A percentile compares a stretch with the other conserved stretches of the same genome.
phyloP scores from a whole-genome alignment of 352 stramenopile species.

The Pythium chondricola region DNA sequence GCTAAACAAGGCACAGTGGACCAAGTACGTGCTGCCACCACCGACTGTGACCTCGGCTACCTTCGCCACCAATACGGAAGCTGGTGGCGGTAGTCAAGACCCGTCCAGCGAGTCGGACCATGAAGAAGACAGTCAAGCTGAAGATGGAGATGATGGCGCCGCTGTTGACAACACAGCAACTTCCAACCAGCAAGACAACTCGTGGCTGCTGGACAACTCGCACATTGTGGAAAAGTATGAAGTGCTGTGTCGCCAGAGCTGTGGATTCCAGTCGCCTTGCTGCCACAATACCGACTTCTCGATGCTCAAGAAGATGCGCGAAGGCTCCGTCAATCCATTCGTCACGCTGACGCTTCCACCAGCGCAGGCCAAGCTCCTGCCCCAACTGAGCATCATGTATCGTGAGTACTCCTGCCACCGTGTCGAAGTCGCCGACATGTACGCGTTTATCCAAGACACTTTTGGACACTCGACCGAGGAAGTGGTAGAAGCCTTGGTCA shows the following conservation, averaged over 20 bases:
- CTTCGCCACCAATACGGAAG: background rate
- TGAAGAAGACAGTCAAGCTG: conserved; percentile 2
- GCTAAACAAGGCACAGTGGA: conserved; percentile 47
- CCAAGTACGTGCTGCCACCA: conserved; percentile 23
- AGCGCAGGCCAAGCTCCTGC: conserved; percentile 13
- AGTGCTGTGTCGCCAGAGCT: conserved; percentile 49
- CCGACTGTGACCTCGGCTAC: background rate
- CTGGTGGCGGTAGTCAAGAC: background rate
- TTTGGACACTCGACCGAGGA: conserved; percentile 20
- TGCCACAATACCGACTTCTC: conserved; percentile 54
- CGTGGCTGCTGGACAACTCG: conserved; percentile 23
- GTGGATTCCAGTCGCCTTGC: conserved; percentile 53
- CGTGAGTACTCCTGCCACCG: conserved; percentile 39
- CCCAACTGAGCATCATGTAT: conserved; percentile 16
- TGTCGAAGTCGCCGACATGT: conserved; percentile 21
- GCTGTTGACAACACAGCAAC: background rate
- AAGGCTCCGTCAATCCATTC: conserved; percentile 2
- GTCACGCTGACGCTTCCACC: conserved; percentile 15
- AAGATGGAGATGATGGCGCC: conserved; percentile 4
- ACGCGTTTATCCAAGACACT: conserved; percentile 24
- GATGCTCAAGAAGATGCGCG: conserved; percentile 28
- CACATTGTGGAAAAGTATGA: conserved; percentile 57
- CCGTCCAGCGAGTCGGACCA: background rate
- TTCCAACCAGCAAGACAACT: background rate
- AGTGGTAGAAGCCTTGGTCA: conserved; percentile 28